Evolutionary conservation across 2,329 filamentous ascomycete genomes (phyloP), one percentile per base, ranked within the genome.

Genomic region (Xenoacremonium recifei): DNA sequence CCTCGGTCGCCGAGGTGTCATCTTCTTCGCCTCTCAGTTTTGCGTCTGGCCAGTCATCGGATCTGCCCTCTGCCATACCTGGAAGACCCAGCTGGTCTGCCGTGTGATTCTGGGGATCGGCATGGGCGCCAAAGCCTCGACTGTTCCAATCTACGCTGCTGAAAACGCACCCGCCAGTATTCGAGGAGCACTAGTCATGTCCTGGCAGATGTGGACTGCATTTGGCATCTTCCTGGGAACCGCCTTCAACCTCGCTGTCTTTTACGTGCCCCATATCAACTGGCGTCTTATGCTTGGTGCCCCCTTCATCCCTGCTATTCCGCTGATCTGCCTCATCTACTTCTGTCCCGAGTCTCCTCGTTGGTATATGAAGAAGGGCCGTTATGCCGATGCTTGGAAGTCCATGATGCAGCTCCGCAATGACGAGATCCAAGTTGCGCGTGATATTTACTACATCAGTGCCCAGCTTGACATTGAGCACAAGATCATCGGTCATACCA

Each of bases 111-210:
- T 89, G 54, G 86, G 86, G 0, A 76, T 89, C 21, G 84, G 81
- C 1, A 85, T 87, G 59, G 84, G 84, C 10, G 72, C 79, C 12
- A 87, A 87, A 57, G 77, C 79, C 5, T 77, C 76, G 1, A 80
- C 74, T 0, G 79, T 85, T 0, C 87, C 87, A 0, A 81, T 91
- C 21, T 91, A 88, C 53, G 82, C 84, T 1, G 86, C 86, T 2
- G 87, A 90, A 60, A 86, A 80, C 37, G 75, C 82, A 0, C 85
- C 86, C 0, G 80, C 85, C 2, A 62, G 71, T 4, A 82, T 89
- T 39, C 76, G 85, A 55, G 85, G 86, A 51, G 86, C 84, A 13
- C 70, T 93, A 3, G 87, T 91, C 48, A 92, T 92, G 87, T 84
- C 82, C 47, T 92, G 87, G 87, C 75, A 79, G 49, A 76, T 86